phyloP scores from a whole-genome alignment of 176 grass and related monocot species.

The Hsuehochloa calcarea region DNA sequence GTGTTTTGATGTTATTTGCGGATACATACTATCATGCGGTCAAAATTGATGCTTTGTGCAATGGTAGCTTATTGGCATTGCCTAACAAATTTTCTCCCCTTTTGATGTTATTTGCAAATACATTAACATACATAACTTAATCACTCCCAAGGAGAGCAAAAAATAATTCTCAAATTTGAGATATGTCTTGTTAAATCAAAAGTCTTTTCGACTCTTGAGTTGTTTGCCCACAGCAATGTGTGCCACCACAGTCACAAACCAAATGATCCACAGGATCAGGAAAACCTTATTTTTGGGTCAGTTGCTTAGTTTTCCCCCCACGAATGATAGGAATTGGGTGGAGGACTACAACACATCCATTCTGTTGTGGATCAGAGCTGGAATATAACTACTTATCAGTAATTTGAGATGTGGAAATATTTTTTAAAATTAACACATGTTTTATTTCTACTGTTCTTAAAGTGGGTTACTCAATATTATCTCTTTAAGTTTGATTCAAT shows the following conservation, averaged over 20 bases:
- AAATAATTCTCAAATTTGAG: neutral
- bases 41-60: neutral
- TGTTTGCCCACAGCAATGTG: neutral
- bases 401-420: neutral
- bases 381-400: neutral
- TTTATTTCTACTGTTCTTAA: too few species aligned
- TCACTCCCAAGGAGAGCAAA: neutral
- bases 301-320: neutral
- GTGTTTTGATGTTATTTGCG: neutral
- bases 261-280: neutral
- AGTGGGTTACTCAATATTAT: too few species aligned
- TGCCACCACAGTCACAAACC: neutral
- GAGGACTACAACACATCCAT: neutral
- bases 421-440: neutral
- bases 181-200: neutral
- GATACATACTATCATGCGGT: neutral
- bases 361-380: neutral
- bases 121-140: neutral
- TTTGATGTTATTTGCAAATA: neutral
- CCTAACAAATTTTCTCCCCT: neutral
- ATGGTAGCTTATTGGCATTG: neutral
- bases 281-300: neutral
- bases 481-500: too few species aligned
- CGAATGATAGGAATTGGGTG: neutral
- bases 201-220: neutral